Percentiles rank a stretch among this genome's conserved stretches.
phyloP scores from a whole-genome alignment of 2,329 filamentous ascomycete genomes.

The Aspergillaceae sp. region DNA sequence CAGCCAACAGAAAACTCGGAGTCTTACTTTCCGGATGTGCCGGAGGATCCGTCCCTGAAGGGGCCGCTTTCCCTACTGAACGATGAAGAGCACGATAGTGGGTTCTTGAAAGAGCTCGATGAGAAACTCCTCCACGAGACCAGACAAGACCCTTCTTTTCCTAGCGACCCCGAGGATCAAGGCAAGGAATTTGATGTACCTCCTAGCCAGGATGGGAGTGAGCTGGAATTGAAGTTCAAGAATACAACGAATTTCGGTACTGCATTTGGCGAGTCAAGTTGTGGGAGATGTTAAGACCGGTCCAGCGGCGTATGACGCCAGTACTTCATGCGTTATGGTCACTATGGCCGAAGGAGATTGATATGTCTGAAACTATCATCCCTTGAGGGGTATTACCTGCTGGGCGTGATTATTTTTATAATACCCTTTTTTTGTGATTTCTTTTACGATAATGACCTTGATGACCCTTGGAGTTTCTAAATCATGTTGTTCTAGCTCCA shows the following conservation, averaged over 20 bases:
- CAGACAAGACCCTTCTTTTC: slow-evolving; percentile 16
- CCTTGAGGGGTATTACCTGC: no score
- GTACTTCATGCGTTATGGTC: no score
- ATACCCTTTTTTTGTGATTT: neutral
- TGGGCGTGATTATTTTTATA: neutral
- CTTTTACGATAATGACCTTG: neutral
- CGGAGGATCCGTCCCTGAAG: slow-evolving; percentile 36
- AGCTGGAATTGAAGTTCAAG: slow-evolving; percentile 35
- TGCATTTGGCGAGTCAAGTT: slow-evolving; percentile 31
- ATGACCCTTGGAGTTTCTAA: neutral
- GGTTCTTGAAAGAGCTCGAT: slow-evolving; percentile 36
- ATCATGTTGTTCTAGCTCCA: neutral
- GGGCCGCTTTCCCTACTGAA: slow-evolving; percentile 37
- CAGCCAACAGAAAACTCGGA: slow-evolving; percentile 32
- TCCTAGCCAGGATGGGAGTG: slow-evolving; percentile 18
- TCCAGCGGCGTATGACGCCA: no score
- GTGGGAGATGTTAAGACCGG: neutral
- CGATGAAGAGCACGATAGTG: slow-evolving; percentile 31
- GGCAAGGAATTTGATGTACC: slow-evolving; percentile 10
- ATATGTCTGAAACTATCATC: neutral
- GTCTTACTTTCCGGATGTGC: slow-evolving; percentile 34
- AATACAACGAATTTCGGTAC: slow-evolving; percentile 42
- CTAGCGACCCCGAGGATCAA: slow-evolving; percentile 13
- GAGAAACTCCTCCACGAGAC: slow-evolving; percentile 37
- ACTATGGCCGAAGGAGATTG: no score